phyloP scores from a whole-genome alignment of 805 yeast species.

The Torulaspora franciscae region DNA sequence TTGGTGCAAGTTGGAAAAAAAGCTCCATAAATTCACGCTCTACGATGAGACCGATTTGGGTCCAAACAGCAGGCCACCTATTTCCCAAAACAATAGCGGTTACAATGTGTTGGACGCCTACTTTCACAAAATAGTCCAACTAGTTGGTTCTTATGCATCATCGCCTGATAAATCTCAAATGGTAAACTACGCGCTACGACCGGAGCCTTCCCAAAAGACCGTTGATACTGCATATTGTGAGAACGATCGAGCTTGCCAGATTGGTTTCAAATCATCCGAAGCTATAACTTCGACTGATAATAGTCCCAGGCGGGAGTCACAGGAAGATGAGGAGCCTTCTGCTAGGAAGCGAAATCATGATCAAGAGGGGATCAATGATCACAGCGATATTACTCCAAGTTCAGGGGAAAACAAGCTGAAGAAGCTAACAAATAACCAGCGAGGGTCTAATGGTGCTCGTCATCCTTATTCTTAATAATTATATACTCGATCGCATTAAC shows the following conservation, averaged over 20 bases:
- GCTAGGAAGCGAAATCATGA: conserved; percentile 15
- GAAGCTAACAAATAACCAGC: conserved; percentile 4
- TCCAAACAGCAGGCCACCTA: neutral
- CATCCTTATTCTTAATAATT: conserved; percentile 1
- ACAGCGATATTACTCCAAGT: neutral
- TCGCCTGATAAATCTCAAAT: conserved; percentile 28
- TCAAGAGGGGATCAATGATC: neutral
- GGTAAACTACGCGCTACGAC: conserved; percentile 21
- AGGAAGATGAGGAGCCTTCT: neutral
- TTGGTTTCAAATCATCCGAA: neutral
- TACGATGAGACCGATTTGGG: conserved; percentile 17
- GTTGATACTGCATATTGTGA: neutral
- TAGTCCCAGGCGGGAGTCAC: neutral
- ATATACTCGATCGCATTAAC: conserved; percentile 2
- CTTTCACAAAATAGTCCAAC: conserved; percentile 45
- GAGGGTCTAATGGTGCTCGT: conserved; percentile 2
- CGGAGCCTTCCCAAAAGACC: conserved; percentile 2
- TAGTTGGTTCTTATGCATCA: conserved; percentile 42
- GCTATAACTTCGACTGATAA: neutral
- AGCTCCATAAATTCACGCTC: conserved; percentile 18
- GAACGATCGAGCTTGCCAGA: neutral
- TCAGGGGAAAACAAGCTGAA: conserved; percentile 1
- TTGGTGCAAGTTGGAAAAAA: conserved; percentile 37
- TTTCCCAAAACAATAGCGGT: conserved; percentile 17
- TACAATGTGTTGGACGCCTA: conserved; percentile 45